phyloP scores from a whole-genome alignment of 768 basidiomycete genomes.

The Suillus sp. region DNA sequence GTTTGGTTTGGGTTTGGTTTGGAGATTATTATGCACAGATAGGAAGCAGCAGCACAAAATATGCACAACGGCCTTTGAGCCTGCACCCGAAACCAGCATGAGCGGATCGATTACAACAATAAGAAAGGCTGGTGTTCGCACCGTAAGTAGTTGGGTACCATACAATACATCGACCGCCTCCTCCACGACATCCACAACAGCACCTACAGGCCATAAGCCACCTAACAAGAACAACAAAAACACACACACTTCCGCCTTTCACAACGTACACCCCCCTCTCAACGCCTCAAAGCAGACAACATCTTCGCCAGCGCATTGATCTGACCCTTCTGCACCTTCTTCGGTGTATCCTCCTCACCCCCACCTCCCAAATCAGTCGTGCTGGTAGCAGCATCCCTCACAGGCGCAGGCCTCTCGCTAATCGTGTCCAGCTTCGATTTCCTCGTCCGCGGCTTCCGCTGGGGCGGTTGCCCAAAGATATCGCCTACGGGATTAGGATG shows the following conservation, averaged over 20 bases:
- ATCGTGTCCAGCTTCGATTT: constrained; percentile 74
- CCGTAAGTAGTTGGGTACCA: constrained; percentile 49
- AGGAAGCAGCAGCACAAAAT: background rate
- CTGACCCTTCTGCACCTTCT: constrained; percentile 89
- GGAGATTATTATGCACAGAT: background rate
- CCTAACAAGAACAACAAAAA: constrained; percentile 7
- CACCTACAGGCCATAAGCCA: constrained; percentile 16
- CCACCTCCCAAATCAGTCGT: constrained; percentile 67
- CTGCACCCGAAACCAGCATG: constrained; percentile 17
- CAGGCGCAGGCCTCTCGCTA: constrained; percentile 58
- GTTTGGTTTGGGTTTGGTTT: background rate
- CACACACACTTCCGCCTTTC: constrained; percentile 11
- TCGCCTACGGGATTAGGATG: constrained; percentile 63
- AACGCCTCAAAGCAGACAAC: constrained; percentile 79
- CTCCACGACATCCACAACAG: constrained; percentile 35
- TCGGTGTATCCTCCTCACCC: constrained; percentile 47
- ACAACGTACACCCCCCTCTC: constrained; percentile 11
- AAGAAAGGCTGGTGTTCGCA: constrained; percentile 36
- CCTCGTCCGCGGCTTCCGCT: constrained; percentile 66
- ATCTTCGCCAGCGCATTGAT: constrained; percentile 91
- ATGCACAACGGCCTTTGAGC: constrained; percentile 2
- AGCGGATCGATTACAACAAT: constrained; percentile 26
- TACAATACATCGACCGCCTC: constrained; percentile 50
- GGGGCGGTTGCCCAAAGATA: constrained; percentile 56
- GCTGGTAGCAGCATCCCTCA: constrained; percentile 67